These are phyloP conservation scores for Colletotrichum brevisporum DNA, from an alignment of 2,329 filamentous ascomycete genomes.

Conservation along the genomic window DNA sequence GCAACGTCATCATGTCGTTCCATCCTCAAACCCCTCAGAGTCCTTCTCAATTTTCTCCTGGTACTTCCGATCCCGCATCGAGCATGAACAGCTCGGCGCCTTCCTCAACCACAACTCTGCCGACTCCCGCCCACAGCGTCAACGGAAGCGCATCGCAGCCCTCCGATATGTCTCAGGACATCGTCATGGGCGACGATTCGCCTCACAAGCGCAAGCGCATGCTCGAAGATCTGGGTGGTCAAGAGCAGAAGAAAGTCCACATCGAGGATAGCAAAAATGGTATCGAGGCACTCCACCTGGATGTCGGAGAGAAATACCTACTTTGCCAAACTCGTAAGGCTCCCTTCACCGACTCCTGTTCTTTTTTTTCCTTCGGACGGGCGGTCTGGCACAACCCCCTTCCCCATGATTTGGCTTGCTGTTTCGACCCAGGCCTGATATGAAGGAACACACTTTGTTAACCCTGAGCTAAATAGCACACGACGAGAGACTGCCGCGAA, in stretches of 20 bases:
- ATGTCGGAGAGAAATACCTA: slow-evolving; percentile 77
- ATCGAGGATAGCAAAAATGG: slow-evolving; percentile 72
- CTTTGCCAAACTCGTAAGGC: slow-evolving; percentile 77
- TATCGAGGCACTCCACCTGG: slow-evolving; percentile 75
- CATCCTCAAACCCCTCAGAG: slow-evolving; percentile 78
- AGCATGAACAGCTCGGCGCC: slow-evolving; percentile 68
- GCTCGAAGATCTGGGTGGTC: slow-evolving; percentile 68
- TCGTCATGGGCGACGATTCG: slow-evolving; percentile 64
- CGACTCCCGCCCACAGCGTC: slow-evolving; percentile 75
- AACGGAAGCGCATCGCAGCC: slow-evolving; percentile 66
- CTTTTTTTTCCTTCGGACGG: slow-evolving; percentile 38
- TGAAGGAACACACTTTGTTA: slow-evolving; percentile 56
- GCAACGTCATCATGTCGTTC: slow-evolving; percentile 72
- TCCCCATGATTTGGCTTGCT: slow-evolving; percentile 21
- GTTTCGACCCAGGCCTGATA: slow-evolving; percentile 44
- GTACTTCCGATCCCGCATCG: slow-evolving; percentile 64
- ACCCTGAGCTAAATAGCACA: slow-evolving; percentile 63
- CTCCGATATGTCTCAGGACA: slow-evolving; percentile 59
- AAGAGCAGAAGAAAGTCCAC: slow-evolving; percentile 73
- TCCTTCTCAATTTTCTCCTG: slow-evolving; percentile 73
- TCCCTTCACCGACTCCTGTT: slow-evolving; percentile 57
- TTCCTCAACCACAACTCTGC: slow-evolving; percentile 67
- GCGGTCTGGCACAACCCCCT: slow-evolving; percentile 22
- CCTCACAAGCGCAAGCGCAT: slow-evolving; percentile 74
- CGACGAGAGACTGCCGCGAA: slow-evolving; percentile 61